phyloP scores from a whole-genome alignment of 2,329 filamentous ascomycete species.

The Diaporthe sp. region DNA sequence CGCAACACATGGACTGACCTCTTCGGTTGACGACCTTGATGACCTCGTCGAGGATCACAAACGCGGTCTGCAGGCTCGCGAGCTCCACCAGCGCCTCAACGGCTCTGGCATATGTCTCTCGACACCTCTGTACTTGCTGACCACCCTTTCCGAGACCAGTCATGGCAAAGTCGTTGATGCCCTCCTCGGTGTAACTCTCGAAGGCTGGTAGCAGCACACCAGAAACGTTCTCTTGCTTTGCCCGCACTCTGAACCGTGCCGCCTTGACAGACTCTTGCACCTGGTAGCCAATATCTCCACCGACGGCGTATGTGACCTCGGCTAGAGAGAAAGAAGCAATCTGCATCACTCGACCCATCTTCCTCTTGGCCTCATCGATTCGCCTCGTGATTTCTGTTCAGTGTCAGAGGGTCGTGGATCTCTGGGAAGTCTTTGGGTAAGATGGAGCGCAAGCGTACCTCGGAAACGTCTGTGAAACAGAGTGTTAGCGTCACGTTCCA shows the following conservation, averaged over 20 bases:
- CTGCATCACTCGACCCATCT: conserved; percentile 99
- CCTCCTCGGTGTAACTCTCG: conserved; percentile 89
- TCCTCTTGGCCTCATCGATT: conserved; percentile 98
- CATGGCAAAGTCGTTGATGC: conserved; percentile 94
- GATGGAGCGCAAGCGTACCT: conserved; percentile 64
- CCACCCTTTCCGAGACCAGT: conserved; percentile 97
- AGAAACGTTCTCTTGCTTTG: conserved; percentile 98
- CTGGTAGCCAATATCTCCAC: conserved; percentile 95
- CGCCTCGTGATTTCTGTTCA: conserved; percentile 87
- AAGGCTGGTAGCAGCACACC: conserved; percentile 95
- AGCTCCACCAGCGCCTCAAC: conserved; percentile 97
- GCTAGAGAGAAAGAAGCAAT: conserved; percentile 97
- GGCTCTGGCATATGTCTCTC: conserved; percentile 94
- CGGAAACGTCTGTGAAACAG: conserved; percentile 77
- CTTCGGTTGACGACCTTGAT: conserved; percentile 99
- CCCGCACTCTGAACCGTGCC: conserved; percentile 90
- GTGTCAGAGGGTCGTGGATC: neutral
- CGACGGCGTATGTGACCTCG: conserved; percentile 96
- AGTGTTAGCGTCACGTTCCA: neutral
- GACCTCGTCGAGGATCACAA: conserved; percentile 97
- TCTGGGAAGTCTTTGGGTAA: neutral
- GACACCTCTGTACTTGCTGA: conserved; percentile 93
- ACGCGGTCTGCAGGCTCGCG: conserved; percentile 95
- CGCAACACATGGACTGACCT: conserved; percentile 64
- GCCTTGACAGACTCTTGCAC: conserved; percentile 95